Evolutionary conservation across 768 basidiomycete species (phyloP).

Genomic region (Lyophyllum atratum): DNA sequence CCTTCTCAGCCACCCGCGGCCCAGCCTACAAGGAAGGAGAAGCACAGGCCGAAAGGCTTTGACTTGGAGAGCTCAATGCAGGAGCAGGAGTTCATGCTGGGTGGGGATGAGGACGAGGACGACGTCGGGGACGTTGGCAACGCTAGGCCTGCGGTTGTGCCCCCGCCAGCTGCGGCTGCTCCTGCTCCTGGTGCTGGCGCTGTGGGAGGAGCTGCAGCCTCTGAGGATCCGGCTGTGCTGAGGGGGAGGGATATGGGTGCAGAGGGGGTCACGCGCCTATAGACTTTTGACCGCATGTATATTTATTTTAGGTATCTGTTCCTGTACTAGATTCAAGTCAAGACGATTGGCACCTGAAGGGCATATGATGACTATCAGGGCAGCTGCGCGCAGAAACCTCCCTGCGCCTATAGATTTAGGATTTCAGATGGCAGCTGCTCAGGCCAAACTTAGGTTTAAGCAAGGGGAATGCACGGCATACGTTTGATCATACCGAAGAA

Average conservation of each 20-base stretch:
- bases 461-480: too few relatives aligned
- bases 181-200: not conserved
- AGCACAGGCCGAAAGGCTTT: constrained; percentile 10
- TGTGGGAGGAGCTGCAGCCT: not conserved
- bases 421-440: too few relatives aligned
- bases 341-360: too few relatives aligned
- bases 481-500: too few relatives aligned
- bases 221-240: not conserved
- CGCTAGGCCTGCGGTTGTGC: not conserved
- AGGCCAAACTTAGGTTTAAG: too few relatives aligned
- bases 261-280: not conserved
- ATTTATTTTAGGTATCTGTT: too few relatives aligned
- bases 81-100: constrained; percentile 39
- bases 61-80: constrained; percentile 24
- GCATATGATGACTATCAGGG: too few relatives aligned
- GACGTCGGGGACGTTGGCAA: constrained; percentile 5
- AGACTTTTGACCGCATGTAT: not conserved
- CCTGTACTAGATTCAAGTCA: too few relatives aligned
- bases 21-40: constrained; percentile 13
- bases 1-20: constrained; percentile 2
- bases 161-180: not conserved
- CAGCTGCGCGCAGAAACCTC: too few relatives aligned
- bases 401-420: too few relatives aligned
- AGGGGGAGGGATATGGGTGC: not conserved
- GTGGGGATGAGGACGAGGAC: constrained; percentile 29